Conservation (phyloP, 371 early-diverging fungal genomes). For the Mortierella sp. region DNA sequence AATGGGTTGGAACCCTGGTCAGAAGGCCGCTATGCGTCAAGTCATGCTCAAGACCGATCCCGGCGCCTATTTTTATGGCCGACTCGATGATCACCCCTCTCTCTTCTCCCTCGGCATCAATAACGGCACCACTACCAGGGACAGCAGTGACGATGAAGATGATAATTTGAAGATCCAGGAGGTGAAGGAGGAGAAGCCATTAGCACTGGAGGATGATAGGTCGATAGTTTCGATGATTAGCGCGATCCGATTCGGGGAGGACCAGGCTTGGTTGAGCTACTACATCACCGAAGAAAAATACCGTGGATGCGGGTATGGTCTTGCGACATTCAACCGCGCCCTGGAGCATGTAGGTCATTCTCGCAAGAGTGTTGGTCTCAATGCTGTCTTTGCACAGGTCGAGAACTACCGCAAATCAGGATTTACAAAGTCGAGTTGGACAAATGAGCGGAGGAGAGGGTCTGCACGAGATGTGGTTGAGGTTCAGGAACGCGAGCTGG, state of each 20-base stretch:
- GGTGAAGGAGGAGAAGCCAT: background rate
- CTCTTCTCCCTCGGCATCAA: background rate
- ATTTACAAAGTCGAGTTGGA: conserved; percentile 41
- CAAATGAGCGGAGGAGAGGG: conserved; percentile 48
- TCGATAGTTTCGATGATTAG: conserved; percentile 38
- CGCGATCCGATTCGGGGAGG: conserved; percentile 36
- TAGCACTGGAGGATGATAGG: background rate
- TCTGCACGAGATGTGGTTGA: conserved; percentile 20
- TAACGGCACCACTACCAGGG: background rate
- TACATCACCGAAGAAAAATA: conserved; percentile 39
- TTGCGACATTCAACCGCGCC: conserved; percentile 34
- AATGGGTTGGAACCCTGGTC: conserved; percentile 52
- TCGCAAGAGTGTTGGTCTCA: conserved; percentile 39
- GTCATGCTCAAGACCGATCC: conserved; percentile 37
- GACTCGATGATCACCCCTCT: background rate
- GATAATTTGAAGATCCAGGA: background rate
- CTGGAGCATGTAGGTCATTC: conserved; percentile 28
- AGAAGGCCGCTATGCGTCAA: conserved; percentile 33
- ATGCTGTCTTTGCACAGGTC: conserved; percentile 51
- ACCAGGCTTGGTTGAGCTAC: conserved; percentile 56
- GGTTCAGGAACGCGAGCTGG: conserved; percentile 14
- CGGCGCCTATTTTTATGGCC: conserved; percentile 38
- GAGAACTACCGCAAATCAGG: conserved; percentile 55
- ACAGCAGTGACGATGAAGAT: too few species aligned
- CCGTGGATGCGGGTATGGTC: conserved; percentile 53